phyloP scores from a whole-genome alignment of 2,329 filamentous ascomycete species.

The Helminthosporium solani region DNA sequence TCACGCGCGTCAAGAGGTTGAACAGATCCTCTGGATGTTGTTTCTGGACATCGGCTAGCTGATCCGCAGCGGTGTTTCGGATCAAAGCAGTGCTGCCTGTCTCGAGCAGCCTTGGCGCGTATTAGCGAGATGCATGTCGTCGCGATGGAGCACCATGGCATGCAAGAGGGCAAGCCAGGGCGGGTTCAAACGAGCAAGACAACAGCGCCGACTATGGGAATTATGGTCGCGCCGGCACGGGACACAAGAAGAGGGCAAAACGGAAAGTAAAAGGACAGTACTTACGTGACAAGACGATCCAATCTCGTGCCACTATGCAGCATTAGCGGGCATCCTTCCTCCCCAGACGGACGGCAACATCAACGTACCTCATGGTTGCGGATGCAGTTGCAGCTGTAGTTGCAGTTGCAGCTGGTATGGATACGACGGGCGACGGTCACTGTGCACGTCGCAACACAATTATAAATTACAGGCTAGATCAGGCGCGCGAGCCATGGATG shows the following conservation, averaged over 20 bases:
- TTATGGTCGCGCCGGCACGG: not conserved
- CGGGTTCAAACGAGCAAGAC: too few species aligned
- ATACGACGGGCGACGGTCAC: conserved; percentile 10
- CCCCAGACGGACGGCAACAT: conserved; percentile 12
- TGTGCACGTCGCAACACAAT: conserved; percentile 14
- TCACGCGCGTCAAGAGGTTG: conserved; percentile 86
- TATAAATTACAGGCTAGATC: conserved; percentile 29
- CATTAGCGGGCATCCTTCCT: conserved; percentile 33
- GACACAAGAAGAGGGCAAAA: not conserved
- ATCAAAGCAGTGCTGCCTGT: conserved; percentile 96
- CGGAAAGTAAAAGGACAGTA: conserved; percentile 9
- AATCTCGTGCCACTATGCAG: conserved; percentile 41
- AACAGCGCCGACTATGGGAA: too few species aligned
- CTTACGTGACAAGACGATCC: conserved; percentile 43
- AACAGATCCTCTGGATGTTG: conserved; percentile 97
- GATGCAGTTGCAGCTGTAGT: too few species aligned
- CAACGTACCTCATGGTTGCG: conserved; percentile 36
- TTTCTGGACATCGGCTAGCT: conserved; percentile 96
- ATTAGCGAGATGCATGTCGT: conserved; percentile 21
- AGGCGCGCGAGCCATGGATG: conserved; percentile 22
- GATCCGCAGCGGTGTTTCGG: conserved; percentile 93
- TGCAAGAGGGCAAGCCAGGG: too few species aligned
- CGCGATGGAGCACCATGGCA: not conserved
- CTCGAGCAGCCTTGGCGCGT: conserved; percentile 74
- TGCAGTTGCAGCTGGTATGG: too few species aligned